Evolutionary conservation across 768 basidiomycete genomes (phyloP).

Genomic region (Tubosaeta sp.): DNA sequence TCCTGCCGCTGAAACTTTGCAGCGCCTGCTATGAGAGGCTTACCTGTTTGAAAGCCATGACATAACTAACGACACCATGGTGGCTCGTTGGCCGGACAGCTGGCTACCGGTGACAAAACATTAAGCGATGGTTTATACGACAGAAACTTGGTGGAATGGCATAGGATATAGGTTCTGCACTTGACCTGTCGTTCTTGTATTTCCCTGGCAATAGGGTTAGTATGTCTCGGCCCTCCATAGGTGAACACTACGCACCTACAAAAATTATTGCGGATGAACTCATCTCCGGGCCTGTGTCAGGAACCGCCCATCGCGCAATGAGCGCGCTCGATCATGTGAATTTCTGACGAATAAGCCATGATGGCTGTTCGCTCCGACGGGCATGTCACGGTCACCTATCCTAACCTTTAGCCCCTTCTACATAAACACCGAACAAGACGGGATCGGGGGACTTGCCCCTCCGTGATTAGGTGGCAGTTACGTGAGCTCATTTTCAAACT

Average conservation of each 20-base stretch:
- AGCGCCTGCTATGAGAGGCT: background rate
- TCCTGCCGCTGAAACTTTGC: background rate
- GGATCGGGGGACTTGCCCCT: background rate
- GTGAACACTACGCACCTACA: background rate
- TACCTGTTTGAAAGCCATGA: background rate
- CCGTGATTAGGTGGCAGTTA: background rate
- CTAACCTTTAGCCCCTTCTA: background rate
- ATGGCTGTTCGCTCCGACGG: background rate
- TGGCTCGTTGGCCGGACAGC: background rate
- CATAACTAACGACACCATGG: background rate
- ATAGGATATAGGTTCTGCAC: background rate
- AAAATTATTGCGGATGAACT: background rate
- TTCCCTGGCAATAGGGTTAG: background rate
- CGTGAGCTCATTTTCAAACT: background rate
- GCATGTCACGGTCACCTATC: background rate
- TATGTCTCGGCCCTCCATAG: background rate
- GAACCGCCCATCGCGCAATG: background rate
- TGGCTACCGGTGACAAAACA: background rate
- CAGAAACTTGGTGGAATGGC: background rate
- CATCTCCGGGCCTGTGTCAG: background rate
- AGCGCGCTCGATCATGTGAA: background rate
- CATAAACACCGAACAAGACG: background rate
- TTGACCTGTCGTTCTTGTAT: background rate
- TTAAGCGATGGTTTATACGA: background rate
- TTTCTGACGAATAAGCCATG: background rate